Evolutionary conservation across 2,329 filamentous ascomycete genomes (phyloP).

Genomic region (Ophiostoma fasciatum): DNA sequence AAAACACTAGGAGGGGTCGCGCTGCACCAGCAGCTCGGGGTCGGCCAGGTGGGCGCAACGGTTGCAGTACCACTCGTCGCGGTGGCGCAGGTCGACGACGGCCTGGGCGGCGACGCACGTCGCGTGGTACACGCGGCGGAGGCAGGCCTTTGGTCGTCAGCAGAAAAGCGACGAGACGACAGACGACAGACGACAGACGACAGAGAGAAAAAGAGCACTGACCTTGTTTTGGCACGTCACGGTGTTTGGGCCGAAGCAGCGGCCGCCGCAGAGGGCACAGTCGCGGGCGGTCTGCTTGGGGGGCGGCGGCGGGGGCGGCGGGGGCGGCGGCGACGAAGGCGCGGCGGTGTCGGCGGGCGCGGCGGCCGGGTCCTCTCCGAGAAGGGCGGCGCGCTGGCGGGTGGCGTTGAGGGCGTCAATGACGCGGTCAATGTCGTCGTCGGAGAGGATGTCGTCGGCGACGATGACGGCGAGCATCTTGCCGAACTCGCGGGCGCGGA

Average conservation of each 20-base stretch:
- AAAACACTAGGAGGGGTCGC: too few relatives aligned
- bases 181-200: constrained; percentile 7
- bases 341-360: too few relatives aligned
- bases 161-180: neutral
- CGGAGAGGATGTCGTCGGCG: constrained; percentile 30
- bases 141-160: constrained; percentile 22
- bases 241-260: constrained; percentile 18
- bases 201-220: constrained; percentile 7
- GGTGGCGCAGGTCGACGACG: constrained; percentile 18
- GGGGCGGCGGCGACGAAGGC: too few relatives aligned
- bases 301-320: neutral
- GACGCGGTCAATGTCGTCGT: constrained; percentile 27
- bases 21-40: neutral
- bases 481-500: constrained; percentile 37
- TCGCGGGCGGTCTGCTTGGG: constrained; percentile 17
- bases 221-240: constrained; percentile 37
- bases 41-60: constrained; percentile 18
- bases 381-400: constrained; percentile 9
- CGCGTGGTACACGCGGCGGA: constrained; percentile 31
- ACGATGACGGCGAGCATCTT: constrained; percentile 38
- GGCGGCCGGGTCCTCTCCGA: too few relatives aligned
- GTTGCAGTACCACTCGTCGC: constrained; percentile 27
- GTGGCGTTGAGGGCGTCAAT: constrained; percentile 20
- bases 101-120: constrained; percentile 27
- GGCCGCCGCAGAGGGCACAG: constrained; percentile 31